Percentiles rank a stretch among this genome's conserved stretches.
Evolutionary conservation across 805 yeast genomes (phyloP).

Genomic region (Cyberlindnera xishuangbannaensis): DNA sequence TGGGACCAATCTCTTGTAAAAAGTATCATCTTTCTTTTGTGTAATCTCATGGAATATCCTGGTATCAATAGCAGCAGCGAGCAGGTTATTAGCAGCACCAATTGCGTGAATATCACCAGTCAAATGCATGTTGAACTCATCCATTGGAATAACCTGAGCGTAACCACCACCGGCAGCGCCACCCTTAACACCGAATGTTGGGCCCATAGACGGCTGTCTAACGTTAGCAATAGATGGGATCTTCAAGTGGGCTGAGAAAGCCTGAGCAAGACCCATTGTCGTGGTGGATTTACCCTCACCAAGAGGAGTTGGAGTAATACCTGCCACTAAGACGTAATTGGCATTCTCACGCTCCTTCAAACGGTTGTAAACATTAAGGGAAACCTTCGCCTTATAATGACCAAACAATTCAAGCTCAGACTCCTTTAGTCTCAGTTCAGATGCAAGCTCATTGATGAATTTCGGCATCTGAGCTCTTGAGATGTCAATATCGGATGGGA

Average conservation of each 20-base stretch:
- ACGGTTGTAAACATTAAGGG: conserved; percentile 56
- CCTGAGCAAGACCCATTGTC: conserved; percentile 77
- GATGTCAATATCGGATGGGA: conserved; percentile 76
- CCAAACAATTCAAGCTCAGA: conserved; percentile 73
- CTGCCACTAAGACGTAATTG: conserved; percentile 70
- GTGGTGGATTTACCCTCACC: conserved; percentile 87
- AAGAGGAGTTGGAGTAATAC: conserved; percentile 81
- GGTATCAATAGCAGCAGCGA: conserved; percentile 84
- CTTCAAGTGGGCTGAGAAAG: conserved; percentile 68
- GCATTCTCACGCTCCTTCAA: conserved; percentile 56
- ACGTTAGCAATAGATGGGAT: conserved; percentile 73
- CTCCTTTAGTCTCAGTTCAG: conserved; percentile 61
- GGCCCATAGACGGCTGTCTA: conserved; percentile 87
- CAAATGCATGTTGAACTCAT: conserved; percentile 79
- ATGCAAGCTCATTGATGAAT: conserved; percentile 60
- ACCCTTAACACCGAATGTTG: conserved; percentile 83
- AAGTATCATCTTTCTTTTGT: conserved; percentile 62
- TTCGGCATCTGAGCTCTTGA: conserved; percentile 74
- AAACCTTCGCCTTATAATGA: conserved; percentile 70
- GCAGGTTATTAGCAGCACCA: conserved; percentile 71
- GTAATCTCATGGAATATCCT: conserved; percentile 81
- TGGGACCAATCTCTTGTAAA: conserved; percentile 72
- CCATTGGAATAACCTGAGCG: conserved; percentile 86
- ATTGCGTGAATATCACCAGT: conserved; percentile 87
- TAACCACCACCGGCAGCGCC: conserved; percentile 93